Evolutionary conservation across 768 basidiomycete genomes (phyloP).

Genomic region (Astraeus odoratus): DNA sequence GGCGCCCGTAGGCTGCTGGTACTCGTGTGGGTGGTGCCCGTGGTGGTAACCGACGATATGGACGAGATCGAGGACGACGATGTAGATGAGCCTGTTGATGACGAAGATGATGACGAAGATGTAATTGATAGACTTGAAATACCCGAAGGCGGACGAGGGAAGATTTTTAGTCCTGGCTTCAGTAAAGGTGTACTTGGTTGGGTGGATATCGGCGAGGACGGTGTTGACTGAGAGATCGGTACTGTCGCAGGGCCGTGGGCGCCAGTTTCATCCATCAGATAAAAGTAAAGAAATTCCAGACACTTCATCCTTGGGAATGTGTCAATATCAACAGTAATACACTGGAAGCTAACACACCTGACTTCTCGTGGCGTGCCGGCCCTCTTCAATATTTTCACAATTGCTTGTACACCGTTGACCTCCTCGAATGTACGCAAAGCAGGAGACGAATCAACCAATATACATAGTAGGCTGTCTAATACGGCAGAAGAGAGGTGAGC

Average conservation of each 20-base stretch:
- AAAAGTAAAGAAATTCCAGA: constrained; percentile 92
- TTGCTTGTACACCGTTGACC: constrained; percentile 65
- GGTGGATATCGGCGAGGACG: constrained; percentile 22
- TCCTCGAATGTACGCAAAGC: constrained; percentile 78
- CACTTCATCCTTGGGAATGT: constrained; percentile 76
- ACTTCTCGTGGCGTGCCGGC: constrained; percentile 83
- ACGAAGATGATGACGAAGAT: constrained; percentile 17
- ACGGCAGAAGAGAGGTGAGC: constrained; percentile 61
- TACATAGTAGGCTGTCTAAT: constrained; percentile 79
- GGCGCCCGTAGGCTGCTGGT: constrained; percentile 26
- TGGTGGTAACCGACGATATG: constrained; percentile 35
- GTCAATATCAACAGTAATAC: constrained; percentile 6
- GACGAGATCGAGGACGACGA: constrained; percentile 28
- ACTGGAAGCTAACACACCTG: constrained; percentile 64
- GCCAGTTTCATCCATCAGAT: constrained; percentile 76
- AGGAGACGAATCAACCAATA: constrained; percentile 78
- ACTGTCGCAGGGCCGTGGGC: constrained; percentile 7
- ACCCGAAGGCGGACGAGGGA: constrained; percentile 16
- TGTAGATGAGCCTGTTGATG: constrained; percentile 13
- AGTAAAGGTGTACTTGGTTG: constrained; percentile 19
- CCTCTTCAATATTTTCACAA: constrained; percentile 85
- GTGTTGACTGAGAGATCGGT: constrained; percentile 25
- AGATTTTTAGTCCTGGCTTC: constrained; percentile 18
- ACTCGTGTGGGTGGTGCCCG: constrained; percentile 24
- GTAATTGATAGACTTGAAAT: constrained; percentile 15